Percentiles rank a stretch among this genome's conserved stretches.
Conservation (phyloP, 495 filamentous ascomycete genomes). For the Aspergillus funiculosus region DNA sequence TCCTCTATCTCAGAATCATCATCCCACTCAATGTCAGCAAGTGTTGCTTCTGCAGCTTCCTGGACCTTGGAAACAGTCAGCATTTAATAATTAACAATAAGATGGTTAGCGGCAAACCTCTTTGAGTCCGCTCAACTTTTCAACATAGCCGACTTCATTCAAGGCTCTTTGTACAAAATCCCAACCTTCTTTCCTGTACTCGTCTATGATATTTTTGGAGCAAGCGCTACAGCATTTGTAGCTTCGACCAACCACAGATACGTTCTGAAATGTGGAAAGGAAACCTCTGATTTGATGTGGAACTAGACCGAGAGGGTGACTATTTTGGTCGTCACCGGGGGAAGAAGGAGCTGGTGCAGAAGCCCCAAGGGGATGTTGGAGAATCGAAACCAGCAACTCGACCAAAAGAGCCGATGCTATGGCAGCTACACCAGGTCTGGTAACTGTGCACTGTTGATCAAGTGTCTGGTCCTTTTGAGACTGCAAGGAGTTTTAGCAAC, state of each 20-base stretch:
- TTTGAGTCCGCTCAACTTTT: constrained; percentile 82
- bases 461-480: constrained; percentile 89
- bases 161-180: constrained; percentile 82
- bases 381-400: constrained; percentile 77
- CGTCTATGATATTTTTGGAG: constrained; percentile 64
- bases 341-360: constrained; percentile 56
- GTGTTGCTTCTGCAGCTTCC: constrained; percentile 64
- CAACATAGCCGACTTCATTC: constrained; percentile 78
- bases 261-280: constrained; percentile 77
- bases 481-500: constrained; percentile 49
- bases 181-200: constrained; percentile 73
- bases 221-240: constrained; percentile 94
- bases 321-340: constrained; percentile 48
- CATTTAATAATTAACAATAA: background rate
- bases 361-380: constrained; percentile 71
- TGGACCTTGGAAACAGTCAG: constrained; percentile 51
- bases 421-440: constrained; percentile 82
- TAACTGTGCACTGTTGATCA: constrained; percentile 97
- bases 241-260: constrained; percentile 70
- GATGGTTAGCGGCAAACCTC: constrained; percentile 51
- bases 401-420: constrained; percentile 91
- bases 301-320: constrained; percentile 78
- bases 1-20: constrained; percentile 49
- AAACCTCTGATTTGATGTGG: constrained; percentile 94
- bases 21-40: constrained; percentile 57